Evolutionary conservation across 139 green algal genomes (phyloP).

Genomic region (Coccomyxa sp.): DNA sequence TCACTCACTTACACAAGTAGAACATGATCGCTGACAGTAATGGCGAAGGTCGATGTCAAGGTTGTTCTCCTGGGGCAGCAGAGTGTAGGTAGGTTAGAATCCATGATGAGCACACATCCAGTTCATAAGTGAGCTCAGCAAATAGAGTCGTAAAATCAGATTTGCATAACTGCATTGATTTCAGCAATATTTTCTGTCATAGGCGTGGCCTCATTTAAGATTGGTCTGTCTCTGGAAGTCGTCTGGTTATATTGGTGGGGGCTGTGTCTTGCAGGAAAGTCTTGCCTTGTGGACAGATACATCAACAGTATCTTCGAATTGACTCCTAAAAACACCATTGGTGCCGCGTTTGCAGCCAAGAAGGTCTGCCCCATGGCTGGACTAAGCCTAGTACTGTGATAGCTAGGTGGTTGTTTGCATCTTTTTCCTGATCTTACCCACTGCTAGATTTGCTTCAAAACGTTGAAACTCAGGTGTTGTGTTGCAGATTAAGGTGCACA

Average conservation of each 20-base stretch:
- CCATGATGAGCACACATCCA: not conserved
- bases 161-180: not conserved
- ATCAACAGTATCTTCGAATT: slow-evolving; percentile 14
- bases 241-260: not conserved
- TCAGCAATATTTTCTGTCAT: too few relatives aligned
- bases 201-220: not conserved
- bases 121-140: not conserved
- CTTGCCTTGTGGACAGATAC: slow-evolving; percentile 21
- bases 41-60: slow-evolving; percentile 25
- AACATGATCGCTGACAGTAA: not conserved
- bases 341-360: slow-evolving; percentile 25
- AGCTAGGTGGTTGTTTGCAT: too few relatives aligned
- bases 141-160: not conserved
- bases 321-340: slow-evolving; percentile 21
- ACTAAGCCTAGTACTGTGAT: not conserved
- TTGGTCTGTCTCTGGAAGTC: not conserved
- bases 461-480: not conserved
- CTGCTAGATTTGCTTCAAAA: not conserved
- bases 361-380: slow-evolving; percentile 6
- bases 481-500: slow-evolving; percentile 8
- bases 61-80: slow-evolving; percentile 14
- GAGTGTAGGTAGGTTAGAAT: slow-evolving; percentile 5
- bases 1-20: too few relatives aligned
- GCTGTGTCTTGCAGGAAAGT: slow-evolving; percentile 10
- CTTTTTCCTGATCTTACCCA: not conserved